Conservation (phyloP, 2,329 filamentous ascomycete genomes). For the Clarireedia paspali region DNA sequence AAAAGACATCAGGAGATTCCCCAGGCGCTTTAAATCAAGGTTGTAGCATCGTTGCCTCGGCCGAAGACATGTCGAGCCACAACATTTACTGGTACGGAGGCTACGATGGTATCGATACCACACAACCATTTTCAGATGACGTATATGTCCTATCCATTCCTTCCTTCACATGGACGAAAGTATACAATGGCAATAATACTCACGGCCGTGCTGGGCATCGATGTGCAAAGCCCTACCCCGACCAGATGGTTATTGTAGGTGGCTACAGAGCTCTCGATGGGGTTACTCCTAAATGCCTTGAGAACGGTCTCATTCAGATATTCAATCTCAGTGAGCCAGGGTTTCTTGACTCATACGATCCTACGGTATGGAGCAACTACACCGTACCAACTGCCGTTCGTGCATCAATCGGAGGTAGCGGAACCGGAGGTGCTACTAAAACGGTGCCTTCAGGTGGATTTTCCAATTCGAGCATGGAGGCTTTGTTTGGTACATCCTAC, state of each 20-base stretch:
- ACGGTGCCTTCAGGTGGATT: slow-evolving; percentile 56
- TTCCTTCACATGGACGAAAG: slow-evolving; percentile 64
- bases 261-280: slow-evolving; percentile 44
- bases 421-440: slow-evolving; percentile 54
- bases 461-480: slow-evolving; percentile 39
- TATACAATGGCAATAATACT: slow-evolving; percentile 43
- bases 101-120: slow-evolving; percentile 46
- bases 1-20: slow-evolving; percentile 55
- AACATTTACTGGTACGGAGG: slow-evolving; percentile 76
- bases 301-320: slow-evolving; percentile 47
- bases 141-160: slow-evolving; percentile 69
- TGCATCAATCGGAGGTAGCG: slow-evolving; percentile 51
- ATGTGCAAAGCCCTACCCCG: slow-evolving; percentile 62
- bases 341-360: slow-evolving; percentile 67
- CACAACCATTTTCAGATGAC: slow-evolving; percentile 54
- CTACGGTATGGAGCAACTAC: slow-evolving; percentile 56
- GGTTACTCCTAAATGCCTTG: slow-evolving; percentile 36
- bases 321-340: slow-evolving; percentile 64
- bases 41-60: slow-evolving; percentile 61
- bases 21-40: slow-evolving; percentile 62
- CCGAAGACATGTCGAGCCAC: slow-evolving; percentile 65
- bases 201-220: slow-evolving; percentile 58
- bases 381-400: slow-evolving; percentile 54
- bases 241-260: slow-evolving; percentile 63
- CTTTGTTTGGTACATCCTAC: slow-evolving; percentile 49